Base-by-base conservation (phyloP, 2,329 filamentous ascomycete genomes). In the Elsinoe fawcettii region DNA sequence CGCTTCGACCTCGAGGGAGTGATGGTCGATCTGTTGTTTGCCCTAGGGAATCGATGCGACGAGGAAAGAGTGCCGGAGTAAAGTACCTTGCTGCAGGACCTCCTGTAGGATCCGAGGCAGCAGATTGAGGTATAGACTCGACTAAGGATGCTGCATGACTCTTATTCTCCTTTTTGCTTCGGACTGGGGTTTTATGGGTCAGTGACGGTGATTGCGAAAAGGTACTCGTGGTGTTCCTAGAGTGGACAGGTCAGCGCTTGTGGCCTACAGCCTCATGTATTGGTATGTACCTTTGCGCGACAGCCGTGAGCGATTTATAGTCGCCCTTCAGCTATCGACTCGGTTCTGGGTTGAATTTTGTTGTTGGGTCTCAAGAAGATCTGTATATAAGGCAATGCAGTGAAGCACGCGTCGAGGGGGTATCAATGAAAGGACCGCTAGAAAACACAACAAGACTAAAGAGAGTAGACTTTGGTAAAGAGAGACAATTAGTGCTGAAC, bases 291-390 rank as follows among this genome's bases (percentile, higher is more conserved):
- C 39, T 36, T 22, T 56, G 41, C 39, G 54, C 30, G 54, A 58
- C 39, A 60, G 59, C 59, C 53, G 39, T 53, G 56, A 59, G 54
- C 59, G 57, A 59, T 39, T 6, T 16, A 18, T 30, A 36, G 27
- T 55, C 59, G 55, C 57, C 56, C 59, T 36, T 44, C 23, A 57
- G 59, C 59, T 55, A 51, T 56, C 59, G 55, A 53, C 55, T 58
- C 23, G 25, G 6, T 57, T n/a, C 4, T 14, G 14, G 3, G 20
- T 7, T 56, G 18, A 8, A 11, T 22, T 9, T 55, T 16, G 30
- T 9, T 30, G 25, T 7, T 43, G n/a, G 37, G 34, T 27, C 36
- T 20, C 22, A 11, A 9, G 11, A 18, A 20, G 37, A 22, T 32
- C 23, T 22, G 27, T 23, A 3, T 20, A 27, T 22, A 7, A 3